A percentile compares a stretch with the other conserved stretches of the same genome.
These are phyloP conservation scores for Chenopodium formosanum DNA, from an alignment of 148 eudicot species.

Conservation along the genomic window DNA sequence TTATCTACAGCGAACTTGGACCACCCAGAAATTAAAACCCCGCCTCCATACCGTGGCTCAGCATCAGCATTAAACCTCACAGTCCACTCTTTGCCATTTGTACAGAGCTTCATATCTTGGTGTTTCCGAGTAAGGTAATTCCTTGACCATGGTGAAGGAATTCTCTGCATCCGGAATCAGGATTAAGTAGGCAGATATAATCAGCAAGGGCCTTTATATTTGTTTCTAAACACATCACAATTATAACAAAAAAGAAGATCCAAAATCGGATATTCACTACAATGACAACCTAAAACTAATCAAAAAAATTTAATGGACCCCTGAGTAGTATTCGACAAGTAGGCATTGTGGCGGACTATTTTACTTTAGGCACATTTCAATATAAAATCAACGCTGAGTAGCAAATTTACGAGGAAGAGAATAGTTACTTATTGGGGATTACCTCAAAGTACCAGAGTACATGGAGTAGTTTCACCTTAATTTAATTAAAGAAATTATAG, in stretches of 20 bases:
- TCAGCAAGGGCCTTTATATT: background rate
- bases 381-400: background rate
- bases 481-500: background rate
- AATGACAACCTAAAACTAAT: background rate
- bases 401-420: background rate
- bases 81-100: constrained; percentile 22
- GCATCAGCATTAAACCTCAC: background rate
- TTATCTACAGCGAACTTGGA: constrained; percentile 21
- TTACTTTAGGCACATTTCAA: background rate
- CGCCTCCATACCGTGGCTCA: background rate
- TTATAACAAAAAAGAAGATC: background rate
- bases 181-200: background rate
- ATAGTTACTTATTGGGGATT: background rate
- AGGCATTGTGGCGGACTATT: background rate
- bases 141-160: constrained; percentile 21
- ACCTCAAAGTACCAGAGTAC: no score
- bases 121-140: background rate
- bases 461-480: background rate
- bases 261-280: background rate
- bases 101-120: constrained; percentile 19
- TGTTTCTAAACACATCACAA: background rate
- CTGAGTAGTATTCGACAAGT: background rate
- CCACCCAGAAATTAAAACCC: constrained; percentile 26
- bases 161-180: constrained; percentile 8
- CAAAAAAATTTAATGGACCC: background rate